Evolutionary conservation across 2,329 filamentous ascomycete species (phyloP).

Genomic region (Colletotrichum sp.): DNA sequence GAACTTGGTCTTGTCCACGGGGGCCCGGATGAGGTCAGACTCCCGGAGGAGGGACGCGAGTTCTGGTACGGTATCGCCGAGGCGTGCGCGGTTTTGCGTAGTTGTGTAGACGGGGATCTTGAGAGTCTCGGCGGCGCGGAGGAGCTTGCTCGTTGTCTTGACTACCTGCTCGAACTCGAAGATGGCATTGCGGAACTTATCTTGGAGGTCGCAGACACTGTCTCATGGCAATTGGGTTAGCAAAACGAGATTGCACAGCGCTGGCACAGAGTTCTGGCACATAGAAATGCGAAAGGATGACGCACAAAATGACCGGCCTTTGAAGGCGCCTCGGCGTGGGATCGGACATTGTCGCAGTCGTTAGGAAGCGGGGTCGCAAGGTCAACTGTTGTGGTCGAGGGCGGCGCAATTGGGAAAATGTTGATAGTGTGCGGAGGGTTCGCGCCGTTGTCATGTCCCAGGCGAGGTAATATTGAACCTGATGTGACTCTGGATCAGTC

Average conservation of each 20-base stretch:
- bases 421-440: background rate
- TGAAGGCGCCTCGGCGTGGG: slow-evolving; percentile 10
- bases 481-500: background rate
- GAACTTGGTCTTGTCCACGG: slow-evolving; percentile 88
- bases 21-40: slow-evolving; percentile 40
- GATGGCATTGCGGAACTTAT: slow-evolving; percentile 86
- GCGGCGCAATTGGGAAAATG: background rate
- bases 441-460: background rate
- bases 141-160: slow-evolving; percentile 71
- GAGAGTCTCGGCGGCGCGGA: slow-evolving; percentile 68
- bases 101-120: slow-evolving; percentile 83
- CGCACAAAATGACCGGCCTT: slow-evolving; percentile 22
- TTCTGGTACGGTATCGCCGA: slow-evolving; percentile 81
- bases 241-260: background rate
- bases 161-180: slow-evolving; percentile 85
- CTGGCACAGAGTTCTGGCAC: background rate
- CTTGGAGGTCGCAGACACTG: slow-evolving; percentile 93
- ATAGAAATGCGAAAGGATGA: background rate
- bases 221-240: background rate
- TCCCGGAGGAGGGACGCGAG: slow-evolving; percentile 60
- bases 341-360: slow-evolving; percentile 15
- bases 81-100: slow-evolving; percentile 80
- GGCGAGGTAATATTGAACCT: background rate
- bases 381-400: background rate
- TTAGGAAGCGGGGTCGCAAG: background rate